Base-by-base conservation (phyloP, 441 rosid species). In the Gossypium schwendimanii region DNA sequence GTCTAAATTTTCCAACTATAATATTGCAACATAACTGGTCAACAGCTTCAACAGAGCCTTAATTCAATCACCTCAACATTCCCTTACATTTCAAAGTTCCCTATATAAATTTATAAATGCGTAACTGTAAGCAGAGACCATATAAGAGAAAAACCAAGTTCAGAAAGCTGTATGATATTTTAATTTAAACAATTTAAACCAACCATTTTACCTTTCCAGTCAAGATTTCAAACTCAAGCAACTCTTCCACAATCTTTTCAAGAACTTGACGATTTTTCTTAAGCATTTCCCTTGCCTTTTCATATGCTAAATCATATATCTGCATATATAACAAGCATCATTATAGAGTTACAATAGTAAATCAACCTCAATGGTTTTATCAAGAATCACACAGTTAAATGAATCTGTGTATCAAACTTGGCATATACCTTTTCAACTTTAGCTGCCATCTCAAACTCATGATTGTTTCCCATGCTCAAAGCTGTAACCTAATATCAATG, bases 171-270 rank as follows among this genome's bases (percentile, higher is more conserved):
- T 20, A 69, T 8, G 18, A 5, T 20, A 54, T 50, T 23, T 54
- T 26, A 53, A 18, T 11, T 45, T 67, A 67, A 47, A 69, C 2
- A 62, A 52, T 31, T 71, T 55, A 58, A 69, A 76, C 67, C 21
- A 33, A 66, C 69, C 53, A 57, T 23, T 20, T 79, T 83, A 94
- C 99, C 98, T 94, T 92, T 71, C 87, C 91, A 44, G 96, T 84
- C 82, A 94, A 85, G 64, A 94, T 89, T 85, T 94, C 97, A 70
- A 82, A 92, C 78, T 91, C 97, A 36, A 94, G 91, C 75, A 94
- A 84, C 78, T 94, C 99, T 44, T 94, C 99, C 36, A 86, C 94
- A 83, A 92, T 85, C 85, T 88, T 91, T 86, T 88, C 96, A 49
- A 94, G 98, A 81, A 87, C 90, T 75, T 36, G 85, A 3, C 79